Percentiles rank a stretch among this genome's conserved stretches.
Conservation (phyloP, 2,329 filamentous ascomycete species). For the Botrytis hyacinthi region DNA sequence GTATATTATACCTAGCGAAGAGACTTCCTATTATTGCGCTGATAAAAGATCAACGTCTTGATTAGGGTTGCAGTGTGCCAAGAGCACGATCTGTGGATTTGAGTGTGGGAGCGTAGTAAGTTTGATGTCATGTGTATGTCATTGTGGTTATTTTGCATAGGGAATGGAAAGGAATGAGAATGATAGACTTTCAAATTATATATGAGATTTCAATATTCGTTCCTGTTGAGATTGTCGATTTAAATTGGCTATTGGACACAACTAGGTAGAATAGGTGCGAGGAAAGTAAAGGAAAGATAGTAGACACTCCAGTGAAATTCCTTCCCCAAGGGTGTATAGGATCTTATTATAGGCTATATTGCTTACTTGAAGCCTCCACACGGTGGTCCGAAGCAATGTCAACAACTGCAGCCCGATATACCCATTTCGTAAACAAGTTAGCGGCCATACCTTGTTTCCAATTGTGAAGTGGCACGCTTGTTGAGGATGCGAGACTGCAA, state of each 20-base stretch:
- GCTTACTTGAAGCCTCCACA: not conserved
- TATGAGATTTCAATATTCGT: not conserved
- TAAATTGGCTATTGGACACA: not conserved
- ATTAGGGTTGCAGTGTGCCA: not conserved
- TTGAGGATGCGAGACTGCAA: not conserved
- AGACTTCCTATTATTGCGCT: not conserved
- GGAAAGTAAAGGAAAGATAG: too few species aligned
- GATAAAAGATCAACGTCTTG: not conserved
- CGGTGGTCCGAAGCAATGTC: too few species aligned
- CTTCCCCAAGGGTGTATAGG: not conserved
- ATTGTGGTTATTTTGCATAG: slow-evolving; percentile 4
- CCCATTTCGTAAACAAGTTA: not conserved
- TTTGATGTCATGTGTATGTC: not conserved
- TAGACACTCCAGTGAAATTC: too few species aligned
- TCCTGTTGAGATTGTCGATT: not conserved
- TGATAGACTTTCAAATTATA: not conserved
- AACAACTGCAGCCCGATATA: not conserved
- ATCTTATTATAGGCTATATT: not conserved
- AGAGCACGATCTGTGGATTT: not conserved
- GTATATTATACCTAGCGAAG: not conserved
- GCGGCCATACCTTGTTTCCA: not conserved
- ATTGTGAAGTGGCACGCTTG: not conserved
- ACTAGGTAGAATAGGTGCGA: not conserved
- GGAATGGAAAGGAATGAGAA: not conserved
- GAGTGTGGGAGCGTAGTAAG: not conserved